Percentiles rank a stretch among this genome's conserved stretches.
These are phyloP conservation scores for Microbotryomycetes sp. DNA, from an alignment of 1,284 basidiomycete genomes.

Conservation along the genomic window DNA sequence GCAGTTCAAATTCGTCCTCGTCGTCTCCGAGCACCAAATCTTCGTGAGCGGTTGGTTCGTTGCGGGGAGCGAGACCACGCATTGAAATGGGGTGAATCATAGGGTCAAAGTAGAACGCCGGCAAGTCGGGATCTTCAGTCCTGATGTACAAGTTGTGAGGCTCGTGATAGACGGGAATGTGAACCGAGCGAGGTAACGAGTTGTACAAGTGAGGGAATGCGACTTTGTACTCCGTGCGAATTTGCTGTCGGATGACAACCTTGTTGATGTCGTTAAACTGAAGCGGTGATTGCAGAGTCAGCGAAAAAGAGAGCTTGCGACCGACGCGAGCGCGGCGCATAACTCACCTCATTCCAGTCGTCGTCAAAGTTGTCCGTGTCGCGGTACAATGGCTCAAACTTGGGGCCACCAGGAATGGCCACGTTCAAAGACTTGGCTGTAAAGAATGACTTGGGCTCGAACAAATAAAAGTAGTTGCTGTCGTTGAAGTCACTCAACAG, in stretches of 20 bases:
- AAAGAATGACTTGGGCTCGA: conserved; percentile 97
- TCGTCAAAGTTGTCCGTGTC: conserved; percentile 98
- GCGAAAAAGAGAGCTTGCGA: background rate
- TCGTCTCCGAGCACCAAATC: conserved; percentile 80
- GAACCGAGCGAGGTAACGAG: conserved; percentile 90
- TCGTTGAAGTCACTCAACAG: conserved; percentile 81
- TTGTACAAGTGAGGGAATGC: conserved; percentile 99
- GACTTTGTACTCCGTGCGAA: conserved; percentile 98
- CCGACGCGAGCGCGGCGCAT: background rate
- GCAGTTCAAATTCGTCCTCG: conserved; percentile 79
- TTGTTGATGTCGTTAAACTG: conserved; percentile 98
- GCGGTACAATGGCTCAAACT: conserved; percentile 74
- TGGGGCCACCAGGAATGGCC: conserved; percentile 97
- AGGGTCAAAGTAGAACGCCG: conserved; percentile 99
- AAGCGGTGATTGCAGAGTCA: background rate
- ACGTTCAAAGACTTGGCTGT: conserved; percentile 93
- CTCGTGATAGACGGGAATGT: conserved; percentile 83
- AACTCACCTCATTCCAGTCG: conserved; percentile 82
- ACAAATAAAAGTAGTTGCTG: conserved; percentile 73
- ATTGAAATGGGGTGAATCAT: conserved; percentile 84
- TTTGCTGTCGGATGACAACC: conserved; percentile 97
- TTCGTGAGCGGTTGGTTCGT: conserved; percentile 78
- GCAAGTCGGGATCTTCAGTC: conserved; percentile 96
- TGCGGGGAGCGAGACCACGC: conserved; percentile 75
- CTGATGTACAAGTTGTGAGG: conserved; percentile 98